Percentiles rank a stretch among this genome's conserved stretches.
phyloP scores from a whole-genome alignment of 1,284 basidiomycete species.

The Meira miltonrushii region DNA sequence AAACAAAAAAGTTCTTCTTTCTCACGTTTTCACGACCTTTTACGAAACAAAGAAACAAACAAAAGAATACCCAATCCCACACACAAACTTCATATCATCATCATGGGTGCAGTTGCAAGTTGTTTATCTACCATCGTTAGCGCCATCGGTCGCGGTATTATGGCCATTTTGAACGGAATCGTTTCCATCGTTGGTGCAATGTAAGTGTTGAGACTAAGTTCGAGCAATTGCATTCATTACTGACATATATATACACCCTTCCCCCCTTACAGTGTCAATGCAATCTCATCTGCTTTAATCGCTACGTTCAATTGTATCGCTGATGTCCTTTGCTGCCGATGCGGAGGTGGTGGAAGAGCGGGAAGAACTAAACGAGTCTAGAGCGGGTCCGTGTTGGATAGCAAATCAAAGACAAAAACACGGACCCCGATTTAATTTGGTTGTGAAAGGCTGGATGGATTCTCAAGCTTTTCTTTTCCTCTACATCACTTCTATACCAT shows the following conservation, averaged over 20 bases:
- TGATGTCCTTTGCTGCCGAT: slow-evolving; percentile 37
- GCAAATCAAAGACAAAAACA: no score
- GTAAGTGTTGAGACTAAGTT: slow-evolving; percentile 17
- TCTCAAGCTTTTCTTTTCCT: no score
- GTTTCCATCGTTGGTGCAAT: slow-evolving; percentile 29
- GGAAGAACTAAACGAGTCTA: slow-evolving; percentile 5
- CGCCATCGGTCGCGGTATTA: slow-evolving; percentile 26
- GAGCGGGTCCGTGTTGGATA: no score
- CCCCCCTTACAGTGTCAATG: slow-evolving; percentile 20
- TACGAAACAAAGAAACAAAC: background rate
- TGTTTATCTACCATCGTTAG: slow-evolving; percentile 31
- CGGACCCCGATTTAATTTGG: no score
- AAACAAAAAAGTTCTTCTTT: background rate
- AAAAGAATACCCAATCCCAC: background rate
- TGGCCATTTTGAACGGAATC: slow-evolving; percentile 33
- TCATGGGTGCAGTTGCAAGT: slow-evolving; percentile 25
- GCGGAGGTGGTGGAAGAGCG: slow-evolving; percentile 20
- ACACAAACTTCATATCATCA: background rate
- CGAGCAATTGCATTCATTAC: background rate
- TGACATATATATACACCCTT: background rate
- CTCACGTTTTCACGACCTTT: background rate
- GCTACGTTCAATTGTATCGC: slow-evolving; percentile 40
- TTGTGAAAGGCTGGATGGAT: no score
- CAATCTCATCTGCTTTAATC: slow-evolving; percentile 22
- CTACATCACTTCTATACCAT: no score